Conservation (phyloP, 2,329 filamentous ascomycete genomes). For the Apiospora koreana region DNA sequence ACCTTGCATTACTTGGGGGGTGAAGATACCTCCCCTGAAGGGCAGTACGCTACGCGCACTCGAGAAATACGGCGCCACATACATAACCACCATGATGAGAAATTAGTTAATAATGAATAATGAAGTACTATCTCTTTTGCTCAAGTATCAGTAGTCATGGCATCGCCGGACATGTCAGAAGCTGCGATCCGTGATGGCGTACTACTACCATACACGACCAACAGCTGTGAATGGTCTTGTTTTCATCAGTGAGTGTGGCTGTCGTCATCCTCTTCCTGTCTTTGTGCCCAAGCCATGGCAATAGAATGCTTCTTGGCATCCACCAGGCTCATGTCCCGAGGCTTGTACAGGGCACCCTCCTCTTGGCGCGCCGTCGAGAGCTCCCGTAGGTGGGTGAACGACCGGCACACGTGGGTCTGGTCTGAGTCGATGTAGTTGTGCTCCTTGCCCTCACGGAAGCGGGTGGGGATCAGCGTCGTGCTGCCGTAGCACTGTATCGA, state of each 20-base stretch:
- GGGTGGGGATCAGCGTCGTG: constrained; percentile 4
- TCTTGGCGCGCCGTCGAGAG: not conserved
- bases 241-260: too few species aligned
- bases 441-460: not conserved
- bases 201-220: too few species aligned
- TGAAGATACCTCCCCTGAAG: not conserved
- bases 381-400: not conserved
- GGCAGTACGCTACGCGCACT: too few species aligned
- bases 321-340: not conserved
- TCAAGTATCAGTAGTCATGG: too few species aligned
- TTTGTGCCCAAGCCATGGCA: not conserved
- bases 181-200: too few species aligned
- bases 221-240: not conserved
- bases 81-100: not conserved
- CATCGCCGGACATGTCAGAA: too few species aligned
- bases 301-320: not conserved
- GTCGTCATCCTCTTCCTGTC: not conserved
- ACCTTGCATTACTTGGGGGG: not conserved
- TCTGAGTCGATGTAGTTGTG: constrained; percentile 7
- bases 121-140: too few species aligned
- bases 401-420: constrained; percentile 1
- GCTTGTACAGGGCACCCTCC: not conserved
- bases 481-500: constrained; percentile 10
- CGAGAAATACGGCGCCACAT: too few species aligned
- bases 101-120: not conserved